Conservation (phyloP, 192 early-diverging fungal genomes). For the Gamsiella multidivaricata region DNA sequence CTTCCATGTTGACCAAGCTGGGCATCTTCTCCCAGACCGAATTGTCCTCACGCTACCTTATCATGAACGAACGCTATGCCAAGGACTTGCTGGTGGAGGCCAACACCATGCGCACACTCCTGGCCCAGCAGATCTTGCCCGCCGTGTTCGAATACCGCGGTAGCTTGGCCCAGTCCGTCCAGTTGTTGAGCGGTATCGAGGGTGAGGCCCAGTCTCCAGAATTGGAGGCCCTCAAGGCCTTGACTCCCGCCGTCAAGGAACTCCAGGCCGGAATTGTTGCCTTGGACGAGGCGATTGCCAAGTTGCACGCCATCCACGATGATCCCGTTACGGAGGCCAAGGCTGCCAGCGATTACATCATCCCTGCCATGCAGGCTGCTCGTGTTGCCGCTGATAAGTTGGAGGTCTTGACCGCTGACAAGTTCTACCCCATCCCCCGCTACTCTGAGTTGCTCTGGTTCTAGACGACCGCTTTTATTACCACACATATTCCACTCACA, state of each 20-base stretch:
- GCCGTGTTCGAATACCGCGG: slow-evolving; percentile 90
- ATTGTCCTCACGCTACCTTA: slow-evolving; percentile 93
- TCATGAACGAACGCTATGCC: slow-evolving; percentile 96
- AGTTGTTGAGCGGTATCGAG: slow-evolving; percentile 71
- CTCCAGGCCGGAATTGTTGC: slow-evolving; percentile 68
- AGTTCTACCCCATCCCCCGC: slow-evolving; percentile 97
- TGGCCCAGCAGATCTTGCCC: slow-evolving; percentile 89
- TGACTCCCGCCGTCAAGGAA: slow-evolving; percentile 68
- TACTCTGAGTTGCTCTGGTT: slow-evolving; percentile 89
- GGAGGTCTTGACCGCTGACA: slow-evolving; percentile 87
- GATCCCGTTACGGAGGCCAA: slow-evolving; percentile 74
- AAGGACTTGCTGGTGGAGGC: slow-evolving; percentile 97
- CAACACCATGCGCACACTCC: slow-evolving; percentile 85
- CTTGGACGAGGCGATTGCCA: slow-evolving; percentile 66
- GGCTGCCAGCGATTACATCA: slow-evolving; percentile 67
- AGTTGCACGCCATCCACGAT: slow-evolving; percentile 67
- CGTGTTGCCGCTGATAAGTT: slow-evolving; percentile 78
- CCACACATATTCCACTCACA: too few relatives aligned
- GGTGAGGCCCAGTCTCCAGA: slow-evolving; percentile 71
- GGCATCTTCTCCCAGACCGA: slow-evolving; percentile 91
- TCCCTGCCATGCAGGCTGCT: slow-evolving; percentile 77
- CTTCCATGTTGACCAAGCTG: slow-evolving; percentile 78
- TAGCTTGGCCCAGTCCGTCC: slow-evolving; percentile 84
- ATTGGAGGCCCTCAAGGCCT: slow-evolving; percentile 69
- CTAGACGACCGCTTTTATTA: too few relatives aligned